Evolutionary conservation across 78 protist species (phyloP).

Genomic region (Dictyostelium intermedium): DNA sequence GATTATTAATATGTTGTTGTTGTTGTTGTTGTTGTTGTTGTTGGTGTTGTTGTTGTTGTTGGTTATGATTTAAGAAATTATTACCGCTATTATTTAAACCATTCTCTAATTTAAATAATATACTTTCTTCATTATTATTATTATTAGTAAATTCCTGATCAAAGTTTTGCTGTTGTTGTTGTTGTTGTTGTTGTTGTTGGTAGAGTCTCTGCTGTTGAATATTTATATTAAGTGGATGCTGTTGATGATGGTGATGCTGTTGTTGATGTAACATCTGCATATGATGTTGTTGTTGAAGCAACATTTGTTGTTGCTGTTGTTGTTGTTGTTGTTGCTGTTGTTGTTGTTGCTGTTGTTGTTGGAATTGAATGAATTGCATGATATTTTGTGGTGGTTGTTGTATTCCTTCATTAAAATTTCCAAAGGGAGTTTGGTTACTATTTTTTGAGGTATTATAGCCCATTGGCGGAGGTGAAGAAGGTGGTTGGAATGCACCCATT

Average conservation of each 20-base stretch:
- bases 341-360: background rate
- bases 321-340: conserved; percentile 6
- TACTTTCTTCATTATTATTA: background rate
- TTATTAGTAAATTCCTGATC: background rate
- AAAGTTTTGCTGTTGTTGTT: background rate
- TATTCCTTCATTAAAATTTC: background rate
- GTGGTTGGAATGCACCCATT: background rate
- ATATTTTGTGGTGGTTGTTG: background rate
- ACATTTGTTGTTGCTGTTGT: background rate
- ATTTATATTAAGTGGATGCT: background rate
- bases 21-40: background rate
- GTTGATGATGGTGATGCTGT: background rate
- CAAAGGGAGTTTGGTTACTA: background rate
- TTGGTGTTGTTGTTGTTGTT: background rate
- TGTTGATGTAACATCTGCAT: background rate
- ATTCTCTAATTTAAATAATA: conserved; percentile 8
- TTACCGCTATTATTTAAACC: background rate
- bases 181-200: background rate
- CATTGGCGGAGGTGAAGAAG: background rate
- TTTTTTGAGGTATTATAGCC: background rate
- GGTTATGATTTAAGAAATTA: background rate
- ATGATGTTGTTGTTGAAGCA: background rate
- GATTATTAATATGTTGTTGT: background rate
- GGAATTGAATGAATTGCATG: background rate
- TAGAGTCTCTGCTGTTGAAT: background rate